phyloP scores from a whole-genome alignment of 164 flowering plant genomes.

The Berberis thunbergii region DNA sequence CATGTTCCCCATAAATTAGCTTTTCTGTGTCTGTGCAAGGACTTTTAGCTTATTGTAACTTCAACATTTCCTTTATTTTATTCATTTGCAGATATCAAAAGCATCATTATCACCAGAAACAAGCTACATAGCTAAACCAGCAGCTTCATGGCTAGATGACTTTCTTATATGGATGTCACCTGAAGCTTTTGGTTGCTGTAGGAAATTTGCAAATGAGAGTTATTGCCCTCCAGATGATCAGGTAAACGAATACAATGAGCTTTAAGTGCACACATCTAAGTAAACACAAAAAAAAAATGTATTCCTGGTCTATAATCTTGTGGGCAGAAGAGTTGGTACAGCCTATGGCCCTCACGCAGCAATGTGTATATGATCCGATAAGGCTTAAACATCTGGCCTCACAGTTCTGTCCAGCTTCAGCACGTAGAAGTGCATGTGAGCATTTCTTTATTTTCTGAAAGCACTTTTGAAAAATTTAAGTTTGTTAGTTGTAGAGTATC shows the following conservation, averaged over 20 bases:
- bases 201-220: constrained; percentile 84
- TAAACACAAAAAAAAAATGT: too few relatives aligned
- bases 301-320: too few relatives aligned
- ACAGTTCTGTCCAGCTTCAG: too few relatives aligned
- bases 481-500: too few relatives aligned
- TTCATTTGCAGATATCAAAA: constrained; percentile 57
- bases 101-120: constrained; percentile 70
- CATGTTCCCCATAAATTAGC: neutral
- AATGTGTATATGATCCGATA: too few relatives aligned
- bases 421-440: too few relatives aligned
- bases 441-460: too few relatives aligned
- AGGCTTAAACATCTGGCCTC: too few relatives aligned
- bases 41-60: neutral
- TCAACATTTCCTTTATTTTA: neutral
- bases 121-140: constrained; percentile 95
- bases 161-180: constrained; percentile 98
- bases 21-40: neutral
- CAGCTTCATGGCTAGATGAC: constrained; percentile 99
- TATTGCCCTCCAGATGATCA: constrained; percentile 99
- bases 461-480: too few relatives aligned
- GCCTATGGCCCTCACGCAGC: too few relatives aligned
- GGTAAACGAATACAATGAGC: constrained; percentile 26
- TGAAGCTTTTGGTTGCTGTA: constrained; percentile 98
- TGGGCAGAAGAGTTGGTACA: too few relatives aligned
- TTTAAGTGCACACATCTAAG: neutral